Base-by-base conservation (phyloP, 148 eudicot genomes). In the Chenopodium album region DNA sequence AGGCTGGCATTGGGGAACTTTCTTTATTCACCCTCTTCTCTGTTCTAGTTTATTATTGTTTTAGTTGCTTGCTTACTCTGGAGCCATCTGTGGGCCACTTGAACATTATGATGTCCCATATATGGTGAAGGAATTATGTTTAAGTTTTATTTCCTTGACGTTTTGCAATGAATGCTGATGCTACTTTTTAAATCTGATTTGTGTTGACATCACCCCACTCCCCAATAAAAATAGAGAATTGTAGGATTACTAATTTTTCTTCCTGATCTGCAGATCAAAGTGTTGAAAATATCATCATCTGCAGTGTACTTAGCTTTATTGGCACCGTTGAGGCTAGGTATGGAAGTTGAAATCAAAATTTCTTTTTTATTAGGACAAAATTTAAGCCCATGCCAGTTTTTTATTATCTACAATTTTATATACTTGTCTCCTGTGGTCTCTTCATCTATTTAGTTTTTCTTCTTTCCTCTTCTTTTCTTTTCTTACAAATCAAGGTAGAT, bases 271-370 rank as follows among this genome's bases (percentile, higher is more conserved):
- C 98, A 95, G 99, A 78, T 87, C 87, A 87, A 81, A 85, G 77
- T 78, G 87, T 94, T 88, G 89, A 82, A 81, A 78, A 77, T 78
- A 81, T 92, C 72, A 87, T 90, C 50, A 87, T 94, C 90, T 80
- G 37, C 71, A 88, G 87, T 76, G 89, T 83, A 75, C 91, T 95
- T 31, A 82, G 81, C 86, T 94, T 89, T 89, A 84, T 95, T 86
- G 88, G 92, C 88, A 89, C 86, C 85, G 92, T 91, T 80, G 97
- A 95, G 65, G 87, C 89, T 76, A 92, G 99, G 99, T 95, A 90
- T 72, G 84, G 72, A 67, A 72, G 22, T 78, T n/a, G 22, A 29
- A n/a, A 22, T 82, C 31, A 76, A 28, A 28, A 11, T 84, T 71
- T 62, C 8, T 62, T 67, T 67, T 2, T 75, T 34, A 46, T 71